Conservation (phyloP, 495 filamentous ascomycete species). For the Aspergillus egyptiacus region DNA sequence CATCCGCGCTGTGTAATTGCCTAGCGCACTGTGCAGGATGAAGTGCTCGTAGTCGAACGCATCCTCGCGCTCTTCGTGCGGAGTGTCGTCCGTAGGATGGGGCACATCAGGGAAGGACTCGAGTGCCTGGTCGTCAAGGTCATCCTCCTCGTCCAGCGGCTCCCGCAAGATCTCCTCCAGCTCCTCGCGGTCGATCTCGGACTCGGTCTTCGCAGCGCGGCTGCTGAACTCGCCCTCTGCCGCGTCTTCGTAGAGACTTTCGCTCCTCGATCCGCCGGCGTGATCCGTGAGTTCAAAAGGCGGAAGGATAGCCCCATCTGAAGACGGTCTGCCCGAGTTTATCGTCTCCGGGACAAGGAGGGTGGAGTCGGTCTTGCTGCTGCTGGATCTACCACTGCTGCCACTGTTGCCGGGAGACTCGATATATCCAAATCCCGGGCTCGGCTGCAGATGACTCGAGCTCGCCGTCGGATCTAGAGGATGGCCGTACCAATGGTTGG, state of each 20-base stretch:
- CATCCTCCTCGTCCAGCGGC: conserved; percentile 34
- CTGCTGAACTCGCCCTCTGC: conserved; percentile 39
- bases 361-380: background rate
- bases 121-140: conserved; percentile 23
- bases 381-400: conserved; percentile 8
- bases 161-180: conserved; percentile 40
- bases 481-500: conserved; percentile 68
- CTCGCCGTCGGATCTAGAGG: conserved; percentile 37
- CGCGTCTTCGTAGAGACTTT: conserved; percentile 58
- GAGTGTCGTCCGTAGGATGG: conserved; percentile 28
- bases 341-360: background rate
- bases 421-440: conserved; percentile 29
- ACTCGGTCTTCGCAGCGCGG: no score
- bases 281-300: conserved; percentile 12
- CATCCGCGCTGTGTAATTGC: conserved; percentile 52
- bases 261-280: conserved; percentile 36
- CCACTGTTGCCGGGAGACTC: conserved; percentile 24
- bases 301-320: conserved; percentile 3
- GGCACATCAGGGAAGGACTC: conserved; percentile 22
- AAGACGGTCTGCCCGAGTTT: background rate
- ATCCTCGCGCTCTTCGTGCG: conserved; percentile 92
- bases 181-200: conserved; percentile 48
- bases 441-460: conserved; percentile 21
- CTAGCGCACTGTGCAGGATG: conserved; percentile 85
- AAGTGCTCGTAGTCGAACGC: conserved; percentile 97